Evolutionary conservation across 2,329 filamentous ascomycete species (phyloP).

Genomic region (Fusarium nygamai): DNA sequence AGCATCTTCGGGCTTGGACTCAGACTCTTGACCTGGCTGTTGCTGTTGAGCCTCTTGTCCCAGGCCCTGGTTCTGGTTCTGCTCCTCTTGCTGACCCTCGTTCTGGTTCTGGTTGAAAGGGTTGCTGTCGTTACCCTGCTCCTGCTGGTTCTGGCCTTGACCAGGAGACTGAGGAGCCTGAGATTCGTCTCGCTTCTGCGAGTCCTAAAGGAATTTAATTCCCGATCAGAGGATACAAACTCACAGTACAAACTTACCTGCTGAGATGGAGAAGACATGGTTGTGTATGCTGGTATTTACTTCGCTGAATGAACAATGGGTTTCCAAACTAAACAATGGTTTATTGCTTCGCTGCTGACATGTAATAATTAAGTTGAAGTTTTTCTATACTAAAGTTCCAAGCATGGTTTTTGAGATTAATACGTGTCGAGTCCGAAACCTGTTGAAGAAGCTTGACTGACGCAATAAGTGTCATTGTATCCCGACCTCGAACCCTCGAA

Average conservation of each 20-base stretch:
- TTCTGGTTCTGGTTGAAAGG: slow-evolving; percentile 11
- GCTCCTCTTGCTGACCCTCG: background rate
- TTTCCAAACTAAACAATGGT: slow-evolving; percentile 2
- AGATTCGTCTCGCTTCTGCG: slow-evolving; percentile 28
- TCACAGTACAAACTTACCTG: slow-evolving; percentile 25
- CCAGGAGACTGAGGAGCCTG: slow-evolving; percentile 21
- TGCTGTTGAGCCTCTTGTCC: slow-evolving; percentile 11
- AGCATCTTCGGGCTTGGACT: slow-evolving; percentile 2
- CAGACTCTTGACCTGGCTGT: slow-evolving; percentile 20
- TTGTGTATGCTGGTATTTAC: slow-evolving; percentile 4
- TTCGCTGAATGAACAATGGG: background rate
- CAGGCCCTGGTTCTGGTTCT: background rate
- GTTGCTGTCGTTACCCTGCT: slow-evolving; percentile 15
- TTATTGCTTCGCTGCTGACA: slow-evolving; percentile 10
- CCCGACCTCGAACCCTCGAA: background rate
- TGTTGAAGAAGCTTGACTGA: slow-evolving; percentile 33
- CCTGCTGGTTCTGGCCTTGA: slow-evolving; percentile 8
- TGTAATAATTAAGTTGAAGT: slow-evolving; percentile 1
- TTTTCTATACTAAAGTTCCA: slow-evolving; percentile 6
- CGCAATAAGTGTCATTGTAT: slow-evolving; percentile 43
- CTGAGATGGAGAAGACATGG: slow-evolving; percentile 35
- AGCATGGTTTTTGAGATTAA: slow-evolving; percentile 38
- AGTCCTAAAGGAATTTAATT: slow-evolving; percentile 23
- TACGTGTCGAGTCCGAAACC: slow-evolving; percentile 31
- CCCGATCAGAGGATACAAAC: background rate